Evolutionary conservation across 2,329 filamentous ascomycete species (phyloP), one percentile per base, ranked within the genome.

Genomic region (Fusarium sambucinum): DNA sequence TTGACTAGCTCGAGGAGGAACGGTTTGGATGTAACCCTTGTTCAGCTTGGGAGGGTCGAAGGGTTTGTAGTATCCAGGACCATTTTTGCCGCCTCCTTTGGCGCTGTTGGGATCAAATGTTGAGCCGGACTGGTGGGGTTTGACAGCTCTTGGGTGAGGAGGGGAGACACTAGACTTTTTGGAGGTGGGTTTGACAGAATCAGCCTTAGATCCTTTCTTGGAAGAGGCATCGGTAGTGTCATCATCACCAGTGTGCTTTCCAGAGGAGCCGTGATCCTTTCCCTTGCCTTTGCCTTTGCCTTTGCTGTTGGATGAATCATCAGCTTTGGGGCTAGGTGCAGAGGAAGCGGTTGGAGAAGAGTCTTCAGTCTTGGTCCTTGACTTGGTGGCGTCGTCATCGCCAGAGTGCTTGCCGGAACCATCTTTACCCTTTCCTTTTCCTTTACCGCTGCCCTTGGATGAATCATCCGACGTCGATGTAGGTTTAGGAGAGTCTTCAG

Each of bases 11-110:
- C n/a, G 33, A 6, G 60, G 60, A 1, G 60, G 61, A 1, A 64
- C 27, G 11, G 61, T 35, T 38, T 65, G 60, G 25, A 53, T 17
- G 17, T 53, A 65, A 23, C 46, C 61, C 6, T 35, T 32, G 59
- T 64, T 59, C 1, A 65, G 41, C 23, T 64, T 64, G 35, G 61
- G 59, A 8, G 25, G 9, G 7, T 42, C 35, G 6, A 59, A 52
- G 6, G 32, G 17, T 0, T 30, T 16, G 12, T 12, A 29, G 35
- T 47, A 59, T 4, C 60, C 61, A 1, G 35, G 53, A 11, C 35
- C 41, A 7, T 17, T 64, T 37, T 65, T 64, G 25, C 60, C 61
- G 11, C 61, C 61, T 5, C 60, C 60, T 11, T 47, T 59, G 16
- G 40, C 12, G 30, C 54, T 64, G 21, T 59, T 38, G 2, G 46